Base-by-base conservation (phyloP, 1,284 basidiomycete species). In the Sanghuangporus weigelae region DNA sequence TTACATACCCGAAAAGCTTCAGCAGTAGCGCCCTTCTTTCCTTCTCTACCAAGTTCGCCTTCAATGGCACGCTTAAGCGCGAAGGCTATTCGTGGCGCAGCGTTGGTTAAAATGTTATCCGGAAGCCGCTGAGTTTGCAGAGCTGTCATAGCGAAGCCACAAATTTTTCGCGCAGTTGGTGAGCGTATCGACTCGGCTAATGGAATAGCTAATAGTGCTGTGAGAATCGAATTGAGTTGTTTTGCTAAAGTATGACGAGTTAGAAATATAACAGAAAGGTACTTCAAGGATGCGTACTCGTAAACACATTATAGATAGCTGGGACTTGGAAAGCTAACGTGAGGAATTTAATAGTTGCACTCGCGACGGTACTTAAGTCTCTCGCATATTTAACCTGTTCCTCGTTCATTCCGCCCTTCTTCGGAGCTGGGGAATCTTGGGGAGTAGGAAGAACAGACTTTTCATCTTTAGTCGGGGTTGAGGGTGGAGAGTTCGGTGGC, bases 11-110 rank as follows among this genome's bases (percentile, higher is more conserved):
- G 89, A 53, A 92, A 78, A 19, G 87, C 89, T 71, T 93, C 90
- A 46, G 80, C 86, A 1, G 79, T 81, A 2, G 90, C 84, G 0
- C 91, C 90, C 69, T 90, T 92, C 77, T 92, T 92, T 8, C 90
- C 90, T 73, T 93, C 91, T 70, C 90, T 90, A 2, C 90, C 91
- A 19, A 93, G 82, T 65, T 92, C 87, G 11, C 91, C 91, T 63
- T 89, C 86, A 66, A 93, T 82, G n/a, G 86, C 91, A 42, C 90
- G 84, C 59, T 83, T 81, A 8, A 93, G 71, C 2, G 88, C 87
- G 62, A 83, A 85, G 0, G 85, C 80, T 48, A 93, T 89, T 38
- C 86, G 80, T 67, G 84, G 81, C 11, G 78, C 80, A 1, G 86
- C 82, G 16, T 85, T 84, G 16, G 74, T 68, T 14, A 92, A 76